Conservation (phyloP, 2,329 filamentous ascomycete genomes). For the Dryadomyces sulphureus region DNA sequence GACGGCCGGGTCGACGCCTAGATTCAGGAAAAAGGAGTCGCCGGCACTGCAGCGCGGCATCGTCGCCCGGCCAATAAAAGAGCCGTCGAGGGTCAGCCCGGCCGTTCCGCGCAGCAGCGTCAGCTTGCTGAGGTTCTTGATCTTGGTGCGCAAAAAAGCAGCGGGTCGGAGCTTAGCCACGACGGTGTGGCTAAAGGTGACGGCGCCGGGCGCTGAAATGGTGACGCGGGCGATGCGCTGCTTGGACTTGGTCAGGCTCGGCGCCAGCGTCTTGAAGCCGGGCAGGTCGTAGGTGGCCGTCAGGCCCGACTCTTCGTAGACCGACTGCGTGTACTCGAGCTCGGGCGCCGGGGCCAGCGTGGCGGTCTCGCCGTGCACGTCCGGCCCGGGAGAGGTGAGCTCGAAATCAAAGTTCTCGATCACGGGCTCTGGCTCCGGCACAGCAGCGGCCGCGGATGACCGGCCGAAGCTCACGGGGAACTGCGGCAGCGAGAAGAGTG, state of each 20-base stretch:
- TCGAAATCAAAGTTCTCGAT: too few relatives aligned
- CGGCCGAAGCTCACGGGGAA: too few relatives aligned
- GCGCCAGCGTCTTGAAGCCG: slow-evolving; percentile 38
- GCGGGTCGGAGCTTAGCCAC: slow-evolving; percentile 45
- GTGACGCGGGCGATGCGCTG: slow-evolving; percentile 43
- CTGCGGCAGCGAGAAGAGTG: too few relatives aligned
- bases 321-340: slow-evolving; percentile 34
- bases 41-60: slow-evolving; percentile 41
- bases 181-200: slow-evolving; percentile 40
- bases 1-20: slow-evolving; percentile 47
- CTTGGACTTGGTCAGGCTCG: slow-evolving; percentile 34
- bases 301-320: slow-evolving; percentile 43
- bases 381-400: too few relatives aligned
- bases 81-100: slow-evolving; percentile 47
- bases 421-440: slow-evolving; percentile 14
- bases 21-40: slow-evolving; percentile 34
- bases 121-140: slow-evolving; percentile 40
- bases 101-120: slow-evolving; percentile 39
- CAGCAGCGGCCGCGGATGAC: slow-evolving; percentile 12
- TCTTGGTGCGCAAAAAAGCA: slow-evolving; percentile 43
- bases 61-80: slow-evolving; percentile 41
- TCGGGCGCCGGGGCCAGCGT: slow-evolving; percentile 1
- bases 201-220: slow-evolving; percentile 19
- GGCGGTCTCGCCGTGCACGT: too few relatives aligned
- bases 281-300: slow-evolving; percentile 48